Evolutionary conservation across 176 grass and related monocot genomes (phyloP), one percentile per base, ranked within the genome.

Genomic region (Avena atlantica): DNA sequence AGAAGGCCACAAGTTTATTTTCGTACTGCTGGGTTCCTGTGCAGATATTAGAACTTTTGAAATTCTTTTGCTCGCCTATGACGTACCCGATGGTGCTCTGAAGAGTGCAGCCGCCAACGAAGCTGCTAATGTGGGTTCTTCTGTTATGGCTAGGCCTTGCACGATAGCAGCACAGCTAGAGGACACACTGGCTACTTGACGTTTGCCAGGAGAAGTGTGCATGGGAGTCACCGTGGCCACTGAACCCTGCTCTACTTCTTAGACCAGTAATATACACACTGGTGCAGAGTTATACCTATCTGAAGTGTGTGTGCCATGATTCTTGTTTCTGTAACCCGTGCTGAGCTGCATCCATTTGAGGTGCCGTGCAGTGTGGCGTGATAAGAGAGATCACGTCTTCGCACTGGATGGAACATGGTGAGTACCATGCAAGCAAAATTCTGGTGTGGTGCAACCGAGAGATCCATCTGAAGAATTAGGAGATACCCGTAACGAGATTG

Each of bases 1-100:
- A 44, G 44, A 27, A 78, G 56, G 53, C 9, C 0, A 1, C 34
- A 76, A 24, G 19, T 57, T 86, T 31, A 64, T 52, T 63, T 53
- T 21, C 7, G 1, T 70, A 16, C 12, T 70, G 25, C 76, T 74
- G 15, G 85, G n/a, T 40, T 78, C 6, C 20, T 60, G 23, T 89
- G 81, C 86, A 98, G 93, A 98, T 87, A 94, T 98, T 83, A 92
- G 97, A 85, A 94, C 97, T 78, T 96, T 94, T 71, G 94, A 98
- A 88, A 90, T 98, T 84, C 89, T 96, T 81, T 86, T 96, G 50
- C 90, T 92, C 16, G 86, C 79, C 0, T 98, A 96, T 47, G 97
- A 96, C 78, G 81, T 98, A 82, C 76, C 64, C 49, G 94, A 93
- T 48, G 80, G 82, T 42, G 64, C 27, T 61, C 75, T 90, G 17